phyloP scores from a whole-genome alignment of 371 early-diverging fungal species.

The Apophysomyces ossiformis region DNA sequence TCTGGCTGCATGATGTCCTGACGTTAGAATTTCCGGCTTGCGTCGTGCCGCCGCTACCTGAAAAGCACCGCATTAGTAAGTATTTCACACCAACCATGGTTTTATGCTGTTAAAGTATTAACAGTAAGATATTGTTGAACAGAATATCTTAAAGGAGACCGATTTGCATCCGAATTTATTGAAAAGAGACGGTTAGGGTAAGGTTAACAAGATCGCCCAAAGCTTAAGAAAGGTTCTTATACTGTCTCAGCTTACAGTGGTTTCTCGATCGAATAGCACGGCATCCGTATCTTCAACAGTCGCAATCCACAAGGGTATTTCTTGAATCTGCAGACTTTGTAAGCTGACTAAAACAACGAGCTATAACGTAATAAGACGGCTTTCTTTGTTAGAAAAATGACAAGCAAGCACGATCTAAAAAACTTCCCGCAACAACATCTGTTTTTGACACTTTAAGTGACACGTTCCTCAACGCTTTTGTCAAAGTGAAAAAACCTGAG shows the following conservation, averaged over 20 bases:
- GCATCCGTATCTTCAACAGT: slow-evolving; percentile 84
- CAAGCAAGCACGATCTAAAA: slow-evolving; percentile 33
- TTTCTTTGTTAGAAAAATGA: slow-evolving; percentile 38
- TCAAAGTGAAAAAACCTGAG: slow-evolving; percentile 89
- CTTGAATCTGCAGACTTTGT: slow-evolving; percentile 82
- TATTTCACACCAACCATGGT: background rate
- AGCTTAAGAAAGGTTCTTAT: background rate
- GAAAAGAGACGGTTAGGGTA: slow-evolving; percentile 72
- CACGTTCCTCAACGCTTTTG: slow-evolving; percentile 86
- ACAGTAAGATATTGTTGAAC: background rate
- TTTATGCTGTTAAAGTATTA: background rate
- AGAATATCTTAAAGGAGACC: slow-evolving; percentile 95
- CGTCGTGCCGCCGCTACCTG: slow-evolving; percentile 84
- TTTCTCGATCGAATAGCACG: slow-evolving; percentile 81
- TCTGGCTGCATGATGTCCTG: slow-evolving; percentile 72
- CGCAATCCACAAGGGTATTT: slow-evolving; percentile 74
- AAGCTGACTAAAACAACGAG: slow-evolving; percentile 14
- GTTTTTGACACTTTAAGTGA: slow-evolving; percentile 62
- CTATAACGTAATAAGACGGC: background rate
- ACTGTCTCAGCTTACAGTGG: slow-evolving; percentile 65
- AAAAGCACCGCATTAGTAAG: slow-evolving; percentile 86
- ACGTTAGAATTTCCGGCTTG: slow-evolving; percentile 66
- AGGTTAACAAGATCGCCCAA: background rate
- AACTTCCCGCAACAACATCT: slow-evolving; percentile 34
- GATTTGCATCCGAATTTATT: slow-evolving; percentile 91